Percentiles rank a stretch among this genome's conserved stretches.
Conservation (phyloP, 495 filamentous ascomycete species). For the Delitschia confertaspora region DNA sequence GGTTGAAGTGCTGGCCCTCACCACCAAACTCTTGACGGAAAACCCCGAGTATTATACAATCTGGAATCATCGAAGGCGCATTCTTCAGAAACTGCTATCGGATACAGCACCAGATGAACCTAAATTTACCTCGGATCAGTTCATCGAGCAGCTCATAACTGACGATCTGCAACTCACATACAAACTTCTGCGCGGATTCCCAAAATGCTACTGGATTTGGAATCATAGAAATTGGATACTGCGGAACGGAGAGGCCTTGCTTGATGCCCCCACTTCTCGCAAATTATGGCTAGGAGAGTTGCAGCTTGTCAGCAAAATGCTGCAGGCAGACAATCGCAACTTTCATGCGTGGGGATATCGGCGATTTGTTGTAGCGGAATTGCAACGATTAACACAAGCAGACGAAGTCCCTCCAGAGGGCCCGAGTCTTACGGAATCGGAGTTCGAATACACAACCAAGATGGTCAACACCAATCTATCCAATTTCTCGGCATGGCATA, state of each 20-base stretch:
- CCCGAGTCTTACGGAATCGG: slow-evolving; percentile 47
- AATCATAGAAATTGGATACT: slow-evolving; percentile 90
- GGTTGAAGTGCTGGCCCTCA: slow-evolving; percentile 58
- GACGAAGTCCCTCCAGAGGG: slow-evolving; percentile 21
- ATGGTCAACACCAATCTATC: slow-evolving; percentile 77
- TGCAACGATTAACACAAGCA: slow-evolving; percentile 45
- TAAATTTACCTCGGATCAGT: neutral
- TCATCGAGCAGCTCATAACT: slow-evolving; percentile 37
- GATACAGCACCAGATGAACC: neutral
- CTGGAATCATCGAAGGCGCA: slow-evolving; percentile 86
- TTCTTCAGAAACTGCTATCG: slow-evolving; percentile 44
- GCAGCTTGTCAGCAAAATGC: slow-evolving; percentile 71
- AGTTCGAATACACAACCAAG: slow-evolving; percentile 81
- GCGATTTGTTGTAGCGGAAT: slow-evolving; percentile 56
- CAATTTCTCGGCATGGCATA: slow-evolving; percentile 98
- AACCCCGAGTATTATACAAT: slow-evolving; percentile 98
- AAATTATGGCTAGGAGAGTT: slow-evolving; percentile 78
- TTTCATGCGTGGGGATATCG: slow-evolving; percentile 97
- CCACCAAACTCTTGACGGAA: slow-evolving; percentile 65
- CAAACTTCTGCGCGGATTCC: slow-evolving; percentile 70
- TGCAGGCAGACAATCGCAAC: slow-evolving; percentile 76
- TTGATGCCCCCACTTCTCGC: slow-evolving; percentile 47
- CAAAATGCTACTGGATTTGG: slow-evolving; percentile 99
- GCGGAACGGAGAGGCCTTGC: slow-evolving; percentile 53
- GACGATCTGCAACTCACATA: slow-evolving; percentile 71